Conservation (phyloP, 2,329 filamentous ascomycete species). For the Ilyonectria destructans region DNA sequence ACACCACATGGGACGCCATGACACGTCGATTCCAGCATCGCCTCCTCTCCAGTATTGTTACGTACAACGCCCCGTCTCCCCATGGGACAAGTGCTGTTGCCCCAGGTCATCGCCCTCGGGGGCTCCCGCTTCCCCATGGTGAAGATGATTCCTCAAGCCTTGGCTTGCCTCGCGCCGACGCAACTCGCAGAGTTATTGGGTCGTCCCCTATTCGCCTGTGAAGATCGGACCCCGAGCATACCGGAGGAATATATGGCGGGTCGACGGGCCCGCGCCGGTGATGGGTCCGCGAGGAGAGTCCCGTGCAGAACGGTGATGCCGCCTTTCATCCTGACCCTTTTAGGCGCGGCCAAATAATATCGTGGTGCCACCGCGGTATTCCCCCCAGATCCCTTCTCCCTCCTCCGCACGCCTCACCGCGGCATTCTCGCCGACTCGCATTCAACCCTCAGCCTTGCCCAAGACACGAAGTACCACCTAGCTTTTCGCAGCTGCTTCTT, state of each 20-base stretch:
- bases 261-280: constrained; percentile 26
- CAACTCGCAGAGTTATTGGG: neutral
- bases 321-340: constrained; percentile 23
- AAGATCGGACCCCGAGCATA: neutral
- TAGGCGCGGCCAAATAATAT: constrained; percentile 16
- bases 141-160: constrained; percentile 28
- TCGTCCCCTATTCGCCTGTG: neutral
- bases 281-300: constrained; percentile 22
- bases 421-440: constrained; percentile 17
- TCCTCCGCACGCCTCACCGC: neutral
- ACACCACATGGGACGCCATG: constrained; percentile 5
- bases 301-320: constrained; percentile 36
- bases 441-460: constrained; percentile 26
- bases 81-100: constrained; percentile 42
- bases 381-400: constrained; percentile 12
- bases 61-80: constrained; percentile 46
- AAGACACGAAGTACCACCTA: constrained; percentile 26
- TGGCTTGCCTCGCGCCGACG: constrained; percentile 5
- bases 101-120: constrained; percentile 35
- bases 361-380: constrained; percentile 32
- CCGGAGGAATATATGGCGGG: constrained; percentile 28
- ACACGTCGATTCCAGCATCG: constrained; percentile 18
- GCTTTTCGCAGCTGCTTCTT: constrained; percentile 31
- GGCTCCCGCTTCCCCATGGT: constrained; percentile 42
- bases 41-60: constrained; percentile 35